Evolutionary conservation across 768 basidiomycete genomes (phyloP), one percentile per base, ranked within the genome.

Genomic region (Coprinopsis cinerea): DNA sequence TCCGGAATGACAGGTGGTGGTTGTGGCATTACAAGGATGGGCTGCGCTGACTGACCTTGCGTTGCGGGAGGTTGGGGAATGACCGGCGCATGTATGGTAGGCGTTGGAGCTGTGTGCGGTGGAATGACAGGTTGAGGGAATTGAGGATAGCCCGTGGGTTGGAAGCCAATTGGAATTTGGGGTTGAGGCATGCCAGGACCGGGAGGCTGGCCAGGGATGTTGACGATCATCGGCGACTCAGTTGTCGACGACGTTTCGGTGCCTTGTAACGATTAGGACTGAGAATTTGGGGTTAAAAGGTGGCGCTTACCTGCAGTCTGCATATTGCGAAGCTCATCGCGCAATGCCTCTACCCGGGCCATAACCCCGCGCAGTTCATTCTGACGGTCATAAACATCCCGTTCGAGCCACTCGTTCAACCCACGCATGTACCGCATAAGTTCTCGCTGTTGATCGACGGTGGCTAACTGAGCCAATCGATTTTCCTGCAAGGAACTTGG

Each of bases 341-440:
- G 64, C 7, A 83, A 53, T 37, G 76, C 70, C 26, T 74, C 71
- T 4, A 92, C 70, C 10, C 85, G 77, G 15, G 78, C 80, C 36
- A 78, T 70, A 6, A 92, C 78, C 7, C 77, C 79, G 15, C 74
- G 74, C 32, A 92, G 66, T 60, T 91, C 89, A 2, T 77, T 72
- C 53, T 88, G 88, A 20, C 90, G 82, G 64, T 90, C 87, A 40
- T 76, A 73, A 0, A 89, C 87, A 61, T 92, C 90, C 27, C 82
- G 76, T 49, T 76, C 82, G 14, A 92, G 68, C 90, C 90, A 92
- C 27, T 79, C 76, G 54, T 92, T 92, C 26, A 92, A 67, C 1
- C 73, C 77, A 42, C 77, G 61, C 78, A 92, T 83, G 56, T 92
- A 91, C 46, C 84, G 70, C 78, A 88, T 88, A 44, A 89, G 67